Percentiles rank a stretch among this genome's conserved stretches.
Conservation (phyloP, 179 eudicot genomes). For the Spergularia azorica region DNA sequence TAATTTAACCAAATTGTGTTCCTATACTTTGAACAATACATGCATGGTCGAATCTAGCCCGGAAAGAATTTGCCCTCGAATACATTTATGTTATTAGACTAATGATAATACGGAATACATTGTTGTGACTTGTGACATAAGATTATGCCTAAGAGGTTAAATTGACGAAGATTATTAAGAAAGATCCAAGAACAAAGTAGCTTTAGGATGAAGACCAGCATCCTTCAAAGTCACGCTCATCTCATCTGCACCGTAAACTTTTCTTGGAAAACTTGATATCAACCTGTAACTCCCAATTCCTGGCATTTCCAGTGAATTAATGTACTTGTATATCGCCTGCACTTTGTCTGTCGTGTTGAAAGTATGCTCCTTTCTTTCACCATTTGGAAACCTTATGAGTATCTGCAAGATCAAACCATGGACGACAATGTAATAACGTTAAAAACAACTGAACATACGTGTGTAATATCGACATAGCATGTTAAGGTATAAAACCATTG, state of each 20-base stretch:
- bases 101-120: no score
- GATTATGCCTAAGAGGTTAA: no score
- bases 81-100: no score
- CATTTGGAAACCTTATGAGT: constrained; percentile 79
- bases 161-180: neutral
- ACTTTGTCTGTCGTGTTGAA: constrained; percentile 66
- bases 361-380: constrained; percentile 68
- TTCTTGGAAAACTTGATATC: constrained; percentile 81
- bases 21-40: no score
- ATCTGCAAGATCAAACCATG: constrained; percentile 42
- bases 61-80: no score
- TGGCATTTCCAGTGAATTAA: constrained; percentile 62
- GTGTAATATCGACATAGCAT: neutral
- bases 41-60: no score
- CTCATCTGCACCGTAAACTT: constrained; percentile 74
- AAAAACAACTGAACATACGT: no score
- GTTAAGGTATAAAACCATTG: neutral
- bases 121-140: no score
- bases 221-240: constrained; percentile 63
- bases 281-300: constrained; percentile 62
- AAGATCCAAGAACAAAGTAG: constrained; percentile 74
- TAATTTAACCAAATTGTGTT: no score
- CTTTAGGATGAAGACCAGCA: constrained; percentile 78
- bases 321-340: constrained; percentile 53
- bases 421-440: neutral